Percentiles rank a stretch among this genome's conserved stretches.
Evolutionary conservation across 2,329 filamentous ascomycete genomes (phyloP).

Genomic region (Botryotinia convoluta): DNA sequence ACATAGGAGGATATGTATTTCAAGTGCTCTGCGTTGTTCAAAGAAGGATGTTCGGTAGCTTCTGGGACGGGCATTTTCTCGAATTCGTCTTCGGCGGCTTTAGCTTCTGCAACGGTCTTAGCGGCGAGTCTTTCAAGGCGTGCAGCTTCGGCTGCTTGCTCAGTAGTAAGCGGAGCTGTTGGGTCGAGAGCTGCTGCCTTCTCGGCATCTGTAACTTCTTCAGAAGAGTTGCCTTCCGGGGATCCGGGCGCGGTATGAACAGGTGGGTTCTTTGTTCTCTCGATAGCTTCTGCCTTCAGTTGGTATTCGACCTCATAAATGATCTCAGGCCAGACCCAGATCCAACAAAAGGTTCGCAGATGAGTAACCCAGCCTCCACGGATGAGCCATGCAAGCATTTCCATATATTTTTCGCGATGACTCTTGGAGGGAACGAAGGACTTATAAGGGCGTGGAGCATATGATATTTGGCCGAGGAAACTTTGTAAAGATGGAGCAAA

Average conservation of each 20-base stretch:
- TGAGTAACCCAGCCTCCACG: constrained; percentile 92
- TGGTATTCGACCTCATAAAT: constrained; percentile 75
- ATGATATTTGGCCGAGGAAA: constrained; percentile 81
- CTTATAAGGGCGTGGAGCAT: constrained; percentile 78
- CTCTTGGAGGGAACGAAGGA: constrained; percentile 81
- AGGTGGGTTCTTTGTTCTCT: constrained; percentile 37
- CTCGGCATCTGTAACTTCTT: constrained; percentile 20
- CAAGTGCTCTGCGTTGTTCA: constrained; percentile 58
- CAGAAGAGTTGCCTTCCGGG: constrained; percentile 15
- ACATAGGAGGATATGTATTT: constrained; percentile 59
- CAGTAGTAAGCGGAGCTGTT: constrained; percentile 45
- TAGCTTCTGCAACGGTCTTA: constrained; percentile 53
- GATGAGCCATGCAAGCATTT: constrained; percentile 91
- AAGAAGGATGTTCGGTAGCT: constrained; percentile 53
- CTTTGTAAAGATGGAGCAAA: constrained; percentile 79
- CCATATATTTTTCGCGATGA: constrained; percentile 82
- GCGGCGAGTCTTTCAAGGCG: constrained; percentile 57
- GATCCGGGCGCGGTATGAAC: constrained; percentile 24
- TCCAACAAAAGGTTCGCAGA: constrained; percentile 85
- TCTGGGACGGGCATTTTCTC: constrained; percentile 42
- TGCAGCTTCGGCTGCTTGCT: constrained; percentile 59
- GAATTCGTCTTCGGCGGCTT: constrained; percentile 39
- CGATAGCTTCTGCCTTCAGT: constrained; percentile 56
- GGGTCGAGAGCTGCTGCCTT: constrained; percentile 28
- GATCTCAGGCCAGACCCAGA: constrained; percentile 79